Evolutionary conservation across 2,329 filamentous ascomycete genomes (phyloP).

Genomic region (Phyllachora maydis): DNA sequence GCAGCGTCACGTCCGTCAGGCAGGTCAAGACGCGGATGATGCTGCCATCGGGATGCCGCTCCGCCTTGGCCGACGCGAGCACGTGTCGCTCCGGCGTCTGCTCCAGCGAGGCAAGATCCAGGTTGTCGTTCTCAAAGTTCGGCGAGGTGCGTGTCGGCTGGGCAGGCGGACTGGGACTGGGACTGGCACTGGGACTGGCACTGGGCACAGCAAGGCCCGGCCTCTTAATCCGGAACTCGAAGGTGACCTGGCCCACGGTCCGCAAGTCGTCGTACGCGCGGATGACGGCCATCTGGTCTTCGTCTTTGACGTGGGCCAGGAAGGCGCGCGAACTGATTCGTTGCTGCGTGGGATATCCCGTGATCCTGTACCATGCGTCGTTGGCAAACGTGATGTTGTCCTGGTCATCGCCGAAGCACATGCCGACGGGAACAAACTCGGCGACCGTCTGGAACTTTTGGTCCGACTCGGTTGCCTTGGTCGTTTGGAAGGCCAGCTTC

Average conservation of each 20-base stretch:
- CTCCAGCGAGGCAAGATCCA: slow-evolving; percentile 13
- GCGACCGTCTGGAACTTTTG: slow-evolving; percentile 50
- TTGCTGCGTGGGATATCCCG: slow-evolving; percentile 16
- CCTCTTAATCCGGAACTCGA: slow-evolving; percentile 23
- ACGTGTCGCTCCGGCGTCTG: slow-evolving; percentile 18
- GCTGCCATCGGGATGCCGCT: slow-evolving; percentile 18
- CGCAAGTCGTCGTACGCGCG: slow-evolving; percentile 19
- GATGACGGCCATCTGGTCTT: slow-evolving; percentile 19
- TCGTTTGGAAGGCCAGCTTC: slow-evolving; percentile 35
- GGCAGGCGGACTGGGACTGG: too few relatives aligned
- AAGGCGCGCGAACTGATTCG: slow-evolving; percentile 12
- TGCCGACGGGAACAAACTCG: slow-evolving; percentile 53
- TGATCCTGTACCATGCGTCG: slow-evolving; percentile 38
- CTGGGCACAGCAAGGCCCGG: slow-evolving; percentile 5
- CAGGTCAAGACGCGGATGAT: slow-evolving; percentile 25
- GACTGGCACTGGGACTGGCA: too few relatives aligned
- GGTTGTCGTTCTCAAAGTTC: slow-evolving; percentile 13
- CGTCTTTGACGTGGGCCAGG: slow-evolving; percentile 21
- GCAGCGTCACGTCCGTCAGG: slow-evolving; percentile 26
- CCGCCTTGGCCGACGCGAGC: slow-evolving; percentile 23
- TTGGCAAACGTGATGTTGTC: slow-evolving; percentile 53
- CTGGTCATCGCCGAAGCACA: slow-evolving; percentile 46
- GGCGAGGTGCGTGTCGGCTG: slow-evolving; percentile 12
- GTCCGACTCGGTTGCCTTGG: slow-evolving; percentile 29
- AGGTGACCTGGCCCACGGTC: slow-evolving; percentile 16